Evolutionary conservation across 352 stramenopile genomes (phyloP).

Genomic region (Blastocystis sp.): DNA sequence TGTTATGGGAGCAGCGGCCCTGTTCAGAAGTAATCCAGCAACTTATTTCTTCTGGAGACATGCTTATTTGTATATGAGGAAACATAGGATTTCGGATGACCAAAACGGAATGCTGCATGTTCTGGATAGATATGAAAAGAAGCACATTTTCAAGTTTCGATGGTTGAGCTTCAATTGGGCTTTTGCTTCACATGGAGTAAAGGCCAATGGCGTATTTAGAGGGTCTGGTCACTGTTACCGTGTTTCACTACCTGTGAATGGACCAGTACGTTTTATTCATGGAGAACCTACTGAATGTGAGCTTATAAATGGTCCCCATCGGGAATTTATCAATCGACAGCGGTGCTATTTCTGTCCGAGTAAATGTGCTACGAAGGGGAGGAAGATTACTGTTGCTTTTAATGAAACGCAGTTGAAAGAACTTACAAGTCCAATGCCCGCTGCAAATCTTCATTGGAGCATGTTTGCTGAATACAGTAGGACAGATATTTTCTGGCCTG

Average conservation of each 20-base stretch:
- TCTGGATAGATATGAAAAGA: background rate
- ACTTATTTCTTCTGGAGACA: background rate
- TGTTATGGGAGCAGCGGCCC: background rate
- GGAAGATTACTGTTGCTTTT: background rate
- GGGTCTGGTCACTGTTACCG: background rate
- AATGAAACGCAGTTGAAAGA: background rate
- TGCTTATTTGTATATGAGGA: background rate
- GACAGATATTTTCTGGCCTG: background rate
- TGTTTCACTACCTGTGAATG: slow-evolving; percentile 2
- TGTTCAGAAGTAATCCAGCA: background rate
- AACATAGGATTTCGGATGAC: background rate
- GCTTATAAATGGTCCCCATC: slow-evolving; percentile 20
- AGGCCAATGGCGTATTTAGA: background rate
- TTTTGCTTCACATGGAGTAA: background rate
- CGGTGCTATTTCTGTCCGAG: background rate
- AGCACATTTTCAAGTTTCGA: background rate
- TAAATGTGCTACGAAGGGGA: background rate
- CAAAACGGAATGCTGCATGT: background rate
- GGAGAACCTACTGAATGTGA: background rate
- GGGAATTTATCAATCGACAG: background rate
- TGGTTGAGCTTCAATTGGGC: slow-evolving; percentile 37
- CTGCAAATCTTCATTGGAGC: background rate
- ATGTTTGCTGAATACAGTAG: background rate
- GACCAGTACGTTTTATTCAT: background rate
- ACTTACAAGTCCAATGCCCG: background rate